These are phyloP conservation scores for Uronychia setigera DNA, from an alignment of 73 alveolate genomes.

Conservation along the genomic window DNA sequence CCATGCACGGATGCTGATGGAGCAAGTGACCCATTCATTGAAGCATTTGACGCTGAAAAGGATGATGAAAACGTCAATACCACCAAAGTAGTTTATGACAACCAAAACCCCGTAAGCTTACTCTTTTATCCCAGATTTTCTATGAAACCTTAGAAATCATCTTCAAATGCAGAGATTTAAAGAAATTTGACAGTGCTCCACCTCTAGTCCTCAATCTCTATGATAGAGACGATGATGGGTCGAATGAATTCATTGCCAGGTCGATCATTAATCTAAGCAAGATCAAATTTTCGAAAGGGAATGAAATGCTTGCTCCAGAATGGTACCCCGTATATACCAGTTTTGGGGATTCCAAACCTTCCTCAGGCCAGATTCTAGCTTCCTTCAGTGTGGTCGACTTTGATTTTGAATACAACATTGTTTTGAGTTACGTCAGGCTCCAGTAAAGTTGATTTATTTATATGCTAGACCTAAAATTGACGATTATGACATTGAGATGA, in stretches of 20 bases:
- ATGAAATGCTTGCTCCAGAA: constrained; percentile 75
- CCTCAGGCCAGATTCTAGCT: constrained; percentile 81
- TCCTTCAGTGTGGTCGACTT: constrained; percentile 75
- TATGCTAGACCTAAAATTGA: constrained; percentile 74
- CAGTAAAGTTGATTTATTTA: constrained; percentile 62
- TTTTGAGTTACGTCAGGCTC: constrained; percentile 37
- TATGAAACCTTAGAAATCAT: constrained; percentile 63
- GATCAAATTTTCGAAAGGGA: constrained; percentile 38
- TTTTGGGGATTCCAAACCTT: constrained; percentile 76
- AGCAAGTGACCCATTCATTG: constrained; percentile 71
- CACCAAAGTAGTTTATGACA: constrained; percentile 61
- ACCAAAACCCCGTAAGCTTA: constrained; percentile 56
- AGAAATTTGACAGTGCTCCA: constrained; percentile 67
- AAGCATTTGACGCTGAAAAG: constrained; percentile 31
- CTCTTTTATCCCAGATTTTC: constrained; percentile 33
- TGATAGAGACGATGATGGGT: constrained; percentile 72
- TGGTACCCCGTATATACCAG: constrained; percentile 88
- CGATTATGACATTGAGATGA: constrained; percentile 78
- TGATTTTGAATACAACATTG: constrained; percentile 61
- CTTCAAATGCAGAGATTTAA: background rate
- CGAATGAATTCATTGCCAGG: constrained; percentile 85
- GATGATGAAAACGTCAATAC: constrained; percentile 1
- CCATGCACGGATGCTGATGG: constrained; percentile 88
- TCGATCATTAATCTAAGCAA: constrained; percentile 72
- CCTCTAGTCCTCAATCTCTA: constrained; percentile 83